Conservation (phyloP, 2,329 filamentous ascomycete species). For the Epichloe elymi region DNA sequence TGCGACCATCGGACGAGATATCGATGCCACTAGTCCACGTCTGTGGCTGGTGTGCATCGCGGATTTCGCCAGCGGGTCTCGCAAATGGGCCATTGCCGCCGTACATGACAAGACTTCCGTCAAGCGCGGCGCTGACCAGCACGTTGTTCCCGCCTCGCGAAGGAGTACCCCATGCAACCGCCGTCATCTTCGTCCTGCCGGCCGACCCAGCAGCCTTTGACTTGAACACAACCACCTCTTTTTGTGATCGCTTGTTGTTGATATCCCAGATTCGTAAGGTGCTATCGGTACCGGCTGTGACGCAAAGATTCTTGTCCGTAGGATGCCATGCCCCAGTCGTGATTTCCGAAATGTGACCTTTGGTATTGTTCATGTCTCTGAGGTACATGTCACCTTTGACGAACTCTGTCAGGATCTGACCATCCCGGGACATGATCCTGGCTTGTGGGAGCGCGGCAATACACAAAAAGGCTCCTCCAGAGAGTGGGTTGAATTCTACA, state of each 20-base stretch:
- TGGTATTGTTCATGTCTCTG: conserved; percentile 93
- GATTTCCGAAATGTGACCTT: conserved; percentile 88
- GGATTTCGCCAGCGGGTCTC: conserved; percentile 69
- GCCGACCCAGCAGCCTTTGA: conserved; percentile 79
- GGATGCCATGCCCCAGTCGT: conserved; percentile 88
- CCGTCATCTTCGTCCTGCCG: conserved; percentile 86
- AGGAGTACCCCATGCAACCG: conserved; percentile 72
- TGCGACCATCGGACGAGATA: conserved; percentile 78
- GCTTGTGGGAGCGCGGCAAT: conserved; percentile 82
- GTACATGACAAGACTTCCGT: conserved; percentile 88
- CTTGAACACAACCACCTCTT: conserved; percentile 91
- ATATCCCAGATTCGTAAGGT: conserved; percentile 95
- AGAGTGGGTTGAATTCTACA: conserved; percentile 72
- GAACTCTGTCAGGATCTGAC: conserved; percentile 74
- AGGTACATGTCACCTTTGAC: conserved; percentile 98
- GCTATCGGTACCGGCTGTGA: conserved; percentile 89
- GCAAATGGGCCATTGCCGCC: conserved; percentile 75
- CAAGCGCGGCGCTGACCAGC: conserved; percentile 69
- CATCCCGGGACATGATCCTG: conserved; percentile 79
- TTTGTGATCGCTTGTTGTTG: conserved; percentile 79
- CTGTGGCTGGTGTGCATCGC: conserved; percentile 65
- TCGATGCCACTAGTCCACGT: conserved; percentile 91
- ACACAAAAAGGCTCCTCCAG: conserved; percentile 71
- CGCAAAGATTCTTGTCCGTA: conserved; percentile 67
- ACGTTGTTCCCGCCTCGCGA: conserved; percentile 66